A percentile compares a stretch with the other conserved stretches of the same genome.
Evolutionary conservation across 1,284 basidiomycete genomes (phyloP).

Genomic region (Singerocomus inundabilis): DNA sequence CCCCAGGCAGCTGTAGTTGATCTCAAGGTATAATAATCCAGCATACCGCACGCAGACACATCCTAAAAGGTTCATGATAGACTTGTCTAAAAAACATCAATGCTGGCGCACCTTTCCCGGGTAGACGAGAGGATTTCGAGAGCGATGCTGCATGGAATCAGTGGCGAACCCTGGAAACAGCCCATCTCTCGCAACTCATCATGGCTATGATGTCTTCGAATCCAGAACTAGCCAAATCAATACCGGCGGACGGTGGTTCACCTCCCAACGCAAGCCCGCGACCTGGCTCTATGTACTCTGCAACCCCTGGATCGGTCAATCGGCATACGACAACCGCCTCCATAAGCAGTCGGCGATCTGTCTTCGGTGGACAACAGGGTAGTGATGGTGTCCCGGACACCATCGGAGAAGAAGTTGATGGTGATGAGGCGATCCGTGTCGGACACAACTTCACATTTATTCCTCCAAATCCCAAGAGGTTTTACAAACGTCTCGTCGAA

Average conservation of each 20-base stretch:
- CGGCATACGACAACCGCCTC: constrained; percentile 50
- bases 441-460: constrained; percentile 85
- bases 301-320: constrained; percentile 34
- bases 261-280: constrained; percentile 43
- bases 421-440: constrained; percentile 66
- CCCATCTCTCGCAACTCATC: constrained; percentile 85
- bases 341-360: constrained; percentile 63
- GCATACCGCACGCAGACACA: not conserved
- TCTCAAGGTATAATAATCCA: constrained; percentile 59
- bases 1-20: constrained; percentile 77
- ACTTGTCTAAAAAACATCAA: constrained; percentile 91
- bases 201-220: constrained; percentile 85
- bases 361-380: constrained; percentile 36
- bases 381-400: constrained; percentile 39
- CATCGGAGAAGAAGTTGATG: constrained; percentile 45
- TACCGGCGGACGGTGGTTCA: constrained; percentile 53
- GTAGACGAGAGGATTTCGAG: constrained; percentile 83
- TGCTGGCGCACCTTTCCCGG: constrained; percentile 81
- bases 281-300: constrained; percentile 56
- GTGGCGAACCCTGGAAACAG: constrained; percentile 84
- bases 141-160: constrained; percentile 78
- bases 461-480: constrained; percentile 83
- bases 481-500: constrained; percentile 83
- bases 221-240: constrained; percentile 83
- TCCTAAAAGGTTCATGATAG: constrained; percentile 30